These are phyloP conservation scores for Croton setiger DNA, from an alignment of 441 rosid genomes.

Conservation along the genomic window DNA sequence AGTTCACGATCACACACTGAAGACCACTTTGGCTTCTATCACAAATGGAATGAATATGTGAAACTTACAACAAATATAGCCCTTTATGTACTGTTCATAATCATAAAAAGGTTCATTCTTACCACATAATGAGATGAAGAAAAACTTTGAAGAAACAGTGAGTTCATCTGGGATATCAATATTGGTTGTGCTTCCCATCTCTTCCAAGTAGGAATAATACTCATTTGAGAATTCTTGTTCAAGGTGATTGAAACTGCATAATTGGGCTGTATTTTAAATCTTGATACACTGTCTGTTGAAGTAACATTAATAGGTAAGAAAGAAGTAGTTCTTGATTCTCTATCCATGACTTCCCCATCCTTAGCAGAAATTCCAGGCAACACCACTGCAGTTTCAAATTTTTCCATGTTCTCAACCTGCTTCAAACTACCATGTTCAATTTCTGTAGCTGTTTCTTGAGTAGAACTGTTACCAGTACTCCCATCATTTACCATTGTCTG, in stretches of 20 bases:
- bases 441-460: slow-evolving; percentile 22
- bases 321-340: slow-evolving; percentile 16
- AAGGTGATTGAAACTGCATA: slow-evolving; percentile 10
- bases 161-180: slow-evolving; percentile 61
- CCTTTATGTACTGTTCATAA: slow-evolving; percentile 12
- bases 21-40: slow-evolving; percentile 48
- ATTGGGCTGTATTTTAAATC: slow-evolving; percentile 11
- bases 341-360: slow-evolving; percentile 19
- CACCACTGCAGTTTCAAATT: slow-evolving; percentile 13
- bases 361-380: slow-evolving; percentile 23
- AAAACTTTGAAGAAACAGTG: slow-evolving; percentile 39
- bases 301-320: slow-evolving; percentile 25
- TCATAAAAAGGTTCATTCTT: slow-evolving; percentile 25
- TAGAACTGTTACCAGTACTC: slow-evolving; percentile 12
- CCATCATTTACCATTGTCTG: slow-evolving; percentile 13
- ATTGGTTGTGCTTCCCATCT: slow-evolving; percentile 27
- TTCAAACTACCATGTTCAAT: slow-evolving; percentile 9
- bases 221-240: slow-evolving; percentile 18
- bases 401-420: slow-evolving; percentile 17
- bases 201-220: slow-evolving; percentile 23
- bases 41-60: slow-evolving; percentile 25
- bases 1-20: slow-evolving; percentile 63
- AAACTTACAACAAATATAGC: slow-evolving; percentile 14
- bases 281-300: slow-evolving; percentile 13
- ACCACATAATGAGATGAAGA: slow-evolving; percentile 51